Conservation (phyloP, 345 rosid species). For the Fremontodendron californicum region DNA sequence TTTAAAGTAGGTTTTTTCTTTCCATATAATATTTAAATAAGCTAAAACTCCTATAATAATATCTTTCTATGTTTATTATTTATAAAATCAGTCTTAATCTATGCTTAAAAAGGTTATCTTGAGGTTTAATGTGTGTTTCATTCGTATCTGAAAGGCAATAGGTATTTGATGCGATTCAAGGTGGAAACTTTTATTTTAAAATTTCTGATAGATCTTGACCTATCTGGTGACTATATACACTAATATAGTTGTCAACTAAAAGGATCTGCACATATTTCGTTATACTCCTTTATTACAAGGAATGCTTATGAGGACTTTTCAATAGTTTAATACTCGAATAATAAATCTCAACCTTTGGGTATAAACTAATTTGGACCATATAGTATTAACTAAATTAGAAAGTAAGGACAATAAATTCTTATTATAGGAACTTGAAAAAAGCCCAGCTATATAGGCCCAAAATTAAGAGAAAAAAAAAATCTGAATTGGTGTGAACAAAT, state of each 20-base stretch:
- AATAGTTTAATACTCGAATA: background rate
- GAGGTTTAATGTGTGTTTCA: background rate
- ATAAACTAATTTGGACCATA: background rate
- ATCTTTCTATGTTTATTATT: background rate
- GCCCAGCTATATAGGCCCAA: background rate
- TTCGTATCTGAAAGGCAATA: background rate
- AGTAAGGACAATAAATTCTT: background rate
- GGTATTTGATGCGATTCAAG: background rate
- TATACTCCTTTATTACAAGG: background rate
- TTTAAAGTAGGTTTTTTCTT: background rate
- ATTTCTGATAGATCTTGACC: background rate
- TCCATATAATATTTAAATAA: background rate
- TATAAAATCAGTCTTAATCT: background rate
- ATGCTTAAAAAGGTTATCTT: background rate
- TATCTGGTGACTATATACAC: background rate
- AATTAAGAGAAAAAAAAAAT: background rate
- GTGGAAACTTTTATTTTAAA: background rate
- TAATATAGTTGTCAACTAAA: background rate
- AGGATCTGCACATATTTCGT: background rate
- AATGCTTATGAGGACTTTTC: background rate
- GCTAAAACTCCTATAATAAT: background rate
- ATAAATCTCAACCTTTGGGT: background rate
- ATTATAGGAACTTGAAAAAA: background rate
- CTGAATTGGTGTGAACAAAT: background rate
- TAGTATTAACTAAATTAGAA: conserved; percentile 2